phyloP scores from a whole-genome alignment of 257 asterid species.

The Perilla frutescens region DNA sequence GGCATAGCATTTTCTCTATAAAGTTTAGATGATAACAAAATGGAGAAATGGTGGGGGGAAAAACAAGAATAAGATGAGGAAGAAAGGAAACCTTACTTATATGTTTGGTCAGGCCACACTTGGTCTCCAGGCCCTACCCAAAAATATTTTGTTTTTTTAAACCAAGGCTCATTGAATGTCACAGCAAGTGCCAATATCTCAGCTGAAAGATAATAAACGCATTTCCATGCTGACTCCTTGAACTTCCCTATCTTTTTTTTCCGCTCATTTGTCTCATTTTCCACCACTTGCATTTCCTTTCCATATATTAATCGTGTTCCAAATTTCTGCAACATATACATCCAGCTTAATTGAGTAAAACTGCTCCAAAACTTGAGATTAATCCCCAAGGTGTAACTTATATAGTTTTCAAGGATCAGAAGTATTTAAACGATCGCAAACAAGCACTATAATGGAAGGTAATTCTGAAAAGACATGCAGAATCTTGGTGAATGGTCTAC shows the following conservation, averaged over 20 bases:
- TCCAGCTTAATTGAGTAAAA: slow-evolving; percentile 35
- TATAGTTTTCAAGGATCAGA: slow-evolving; percentile 18
- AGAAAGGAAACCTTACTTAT: slow-evolving; percentile 62
- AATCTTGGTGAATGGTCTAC: not conserved
- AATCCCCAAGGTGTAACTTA: not conserved
- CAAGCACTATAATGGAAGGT: slow-evolving; percentile 4
- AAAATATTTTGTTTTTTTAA: slow-evolving; percentile 71
- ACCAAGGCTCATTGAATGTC: slow-evolving; percentile 95
- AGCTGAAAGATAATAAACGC: slow-evolving; percentile 87
- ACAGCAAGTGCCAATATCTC: slow-evolving; percentile 82
- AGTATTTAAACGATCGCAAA: not conserved
- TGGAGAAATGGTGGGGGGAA: not conserved
- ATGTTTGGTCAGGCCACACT: slow-evolving; percentile 91
- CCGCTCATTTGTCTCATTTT: slow-evolving; percentile 58
- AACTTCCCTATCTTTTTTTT: slow-evolving; percentile 77
- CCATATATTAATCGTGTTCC: slow-evolving; percentile 74
- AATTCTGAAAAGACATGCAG: slow-evolving; percentile 9
- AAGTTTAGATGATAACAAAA: slow-evolving; percentile 28
- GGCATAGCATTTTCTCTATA: slow-evolving; percentile 13
- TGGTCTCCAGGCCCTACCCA: slow-evolving; percentile 95
- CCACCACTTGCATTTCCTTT: slow-evolving; percentile 52
- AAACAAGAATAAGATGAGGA: not conserved
- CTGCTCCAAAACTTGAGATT: slow-evolving; percentile 9
- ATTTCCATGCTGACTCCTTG: slow-evolving; percentile 99
- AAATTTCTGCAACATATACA: slow-evolving; percentile 69